Conservation (phyloP, 2,329 filamentous ascomycete species). For the Venturia carpophila region DNA sequence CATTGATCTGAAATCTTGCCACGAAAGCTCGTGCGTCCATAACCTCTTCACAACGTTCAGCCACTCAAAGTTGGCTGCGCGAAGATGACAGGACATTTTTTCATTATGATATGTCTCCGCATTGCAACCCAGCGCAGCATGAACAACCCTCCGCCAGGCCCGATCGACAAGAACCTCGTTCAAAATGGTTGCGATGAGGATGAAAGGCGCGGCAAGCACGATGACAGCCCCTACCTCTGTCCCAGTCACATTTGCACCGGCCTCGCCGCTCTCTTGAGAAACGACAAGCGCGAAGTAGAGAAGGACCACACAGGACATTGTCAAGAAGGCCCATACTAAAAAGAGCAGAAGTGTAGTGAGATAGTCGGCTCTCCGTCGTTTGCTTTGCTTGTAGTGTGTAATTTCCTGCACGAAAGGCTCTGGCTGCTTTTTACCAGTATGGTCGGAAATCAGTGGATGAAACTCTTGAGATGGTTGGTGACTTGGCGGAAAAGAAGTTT, state of each 20-base stretch:
- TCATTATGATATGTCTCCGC: background rate
- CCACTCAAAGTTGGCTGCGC: constrained; percentile 13
- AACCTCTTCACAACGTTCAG: constrained; percentile 6
- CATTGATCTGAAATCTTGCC: constrained; percentile 13
- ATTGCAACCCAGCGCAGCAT: background rate
- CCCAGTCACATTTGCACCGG: background rate
- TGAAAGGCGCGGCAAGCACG: background rate
- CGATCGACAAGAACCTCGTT: constrained; percentile 11
- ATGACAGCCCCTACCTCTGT: background rate
- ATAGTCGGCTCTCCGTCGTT: constrained; percentile 4
- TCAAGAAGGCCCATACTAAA: constrained; percentile 5
- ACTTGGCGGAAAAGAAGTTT: constrained; percentile 9
- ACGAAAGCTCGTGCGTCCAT: constrained; percentile 14
- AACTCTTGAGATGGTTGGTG: constrained; percentile 6
- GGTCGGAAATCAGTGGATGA: background rate
- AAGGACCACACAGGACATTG: constrained; percentile 2
- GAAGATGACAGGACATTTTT: constrained; percentile 2
- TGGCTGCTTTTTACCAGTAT: background rate
- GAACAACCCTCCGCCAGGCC: constrained; percentile 8
- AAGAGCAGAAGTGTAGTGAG: background rate
- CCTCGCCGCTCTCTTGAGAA: background rate
- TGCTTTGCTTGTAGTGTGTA: background rate
- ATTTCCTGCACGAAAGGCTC: constrained; percentile 1
- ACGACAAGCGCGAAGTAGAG: constrained; percentile 2
- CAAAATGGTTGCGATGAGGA: background rate